A percentile compares a stretch with the other conserved stretches of the same genome.
Evolutionary conservation across 306 rosid species (phyloP).

Genomic region (Luffa aegyptiaca): DNA sequence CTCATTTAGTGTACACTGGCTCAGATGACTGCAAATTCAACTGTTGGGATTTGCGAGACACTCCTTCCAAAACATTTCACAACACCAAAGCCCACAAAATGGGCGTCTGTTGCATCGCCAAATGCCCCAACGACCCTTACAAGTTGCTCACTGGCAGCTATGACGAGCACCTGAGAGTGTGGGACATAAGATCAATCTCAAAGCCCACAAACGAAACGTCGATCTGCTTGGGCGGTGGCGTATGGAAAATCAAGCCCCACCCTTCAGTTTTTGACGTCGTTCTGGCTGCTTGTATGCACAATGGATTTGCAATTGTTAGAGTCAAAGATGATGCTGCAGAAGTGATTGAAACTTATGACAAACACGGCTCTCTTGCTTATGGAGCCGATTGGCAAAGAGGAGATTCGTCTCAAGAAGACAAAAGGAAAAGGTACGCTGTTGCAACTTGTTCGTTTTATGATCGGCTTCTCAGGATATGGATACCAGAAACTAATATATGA

Average conservation of each 20-base stretch:
- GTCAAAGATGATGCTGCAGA: constrained; percentile 28
- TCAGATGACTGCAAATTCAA: constrained; percentile 80
- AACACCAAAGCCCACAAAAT: constrained; percentile 63
- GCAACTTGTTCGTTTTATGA: constrained; percentile 94
- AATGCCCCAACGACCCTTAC: constrained; percentile 50
- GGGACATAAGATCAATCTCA: constrained; percentile 78
- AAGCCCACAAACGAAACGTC: constrained; percentile 59
- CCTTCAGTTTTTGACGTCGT: constrained; percentile 47
- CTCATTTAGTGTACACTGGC: constrained; percentile 71
- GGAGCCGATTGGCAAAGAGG: constrained; percentile 85
- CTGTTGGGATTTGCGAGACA: constrained; percentile 75
- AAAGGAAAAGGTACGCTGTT: constrained; percentile 36
- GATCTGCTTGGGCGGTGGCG: constrained; percentile 76
- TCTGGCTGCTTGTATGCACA: constrained; percentile 95
- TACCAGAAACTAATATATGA: constrained; percentile 31
- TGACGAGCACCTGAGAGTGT: constrained; percentile 63
- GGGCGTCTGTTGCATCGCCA: constrained; percentile 79
- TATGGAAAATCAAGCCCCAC: constrained; percentile 83
- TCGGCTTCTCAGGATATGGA: constrained; percentile 61
- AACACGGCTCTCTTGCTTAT: constrained; percentile 78
- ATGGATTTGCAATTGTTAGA: constrained; percentile 66
- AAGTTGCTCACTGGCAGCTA: constrained; percentile 65
- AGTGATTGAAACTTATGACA: constrained; percentile 59
- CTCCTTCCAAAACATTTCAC: constrained; percentile 63
- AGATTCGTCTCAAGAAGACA: constrained; percentile 19